A percentile compares a stretch with the other conserved stretches of the same genome.
phyloP scores from a whole-genome alignment of 371 early-diverging fungal species.

The Coemansia sp. region DNA sequence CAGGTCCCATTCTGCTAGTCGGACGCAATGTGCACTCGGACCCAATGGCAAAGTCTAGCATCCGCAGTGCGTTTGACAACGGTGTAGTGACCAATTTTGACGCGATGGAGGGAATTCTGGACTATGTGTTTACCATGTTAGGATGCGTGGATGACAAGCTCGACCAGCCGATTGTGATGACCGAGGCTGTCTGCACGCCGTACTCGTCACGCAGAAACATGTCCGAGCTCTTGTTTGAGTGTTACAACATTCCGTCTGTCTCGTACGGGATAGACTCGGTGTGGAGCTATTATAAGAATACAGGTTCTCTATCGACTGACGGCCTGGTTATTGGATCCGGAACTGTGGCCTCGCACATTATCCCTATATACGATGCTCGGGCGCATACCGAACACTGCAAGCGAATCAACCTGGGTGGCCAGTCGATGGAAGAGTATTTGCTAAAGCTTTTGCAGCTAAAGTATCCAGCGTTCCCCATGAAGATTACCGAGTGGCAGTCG shows the following conservation, averaged over 20 bases:
- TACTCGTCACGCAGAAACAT: constrained; percentile 68
- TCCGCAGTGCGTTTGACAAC: constrained; percentile 73
- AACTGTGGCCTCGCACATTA: constrained; percentile 69
- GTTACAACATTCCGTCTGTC: constrained; percentile 73
- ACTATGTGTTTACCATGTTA: constrained; percentile 79
- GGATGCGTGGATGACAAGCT: constrained; percentile 68
- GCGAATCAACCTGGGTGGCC: constrained; percentile 51
- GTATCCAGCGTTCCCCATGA: constrained; percentile 84
- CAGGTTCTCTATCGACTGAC: constrained; percentile 29
- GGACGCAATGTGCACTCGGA: constrained; percentile 77
- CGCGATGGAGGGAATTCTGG: constrained; percentile 72
- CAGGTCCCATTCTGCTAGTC: constrained; percentile 61
- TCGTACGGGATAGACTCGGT: constrained; percentile 83
- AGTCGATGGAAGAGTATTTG: constrained; percentile 72
- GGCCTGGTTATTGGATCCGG: constrained; percentile 76
- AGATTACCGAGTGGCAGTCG: constrained; percentile 72
- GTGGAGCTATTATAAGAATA: constrained; percentile 71
- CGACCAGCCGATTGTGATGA: constrained; percentile 79
- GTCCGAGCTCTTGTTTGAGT: constrained; percentile 85
- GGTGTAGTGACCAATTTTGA: constrained; percentile 51
- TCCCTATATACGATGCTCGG: constrained; percentile 63
- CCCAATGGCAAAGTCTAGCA: constrained; percentile 64
- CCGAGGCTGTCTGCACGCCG: constrained; percentile 80
- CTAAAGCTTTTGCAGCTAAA: constrained; percentile 84
- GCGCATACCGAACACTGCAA: constrained; percentile 34